Percentiles rank a stretch among this genome's conserved stretches.
Evolutionary conservation across 805 yeast genomes (phyloP).

Genomic region (Lachancea lanzarotensis): DNA sequence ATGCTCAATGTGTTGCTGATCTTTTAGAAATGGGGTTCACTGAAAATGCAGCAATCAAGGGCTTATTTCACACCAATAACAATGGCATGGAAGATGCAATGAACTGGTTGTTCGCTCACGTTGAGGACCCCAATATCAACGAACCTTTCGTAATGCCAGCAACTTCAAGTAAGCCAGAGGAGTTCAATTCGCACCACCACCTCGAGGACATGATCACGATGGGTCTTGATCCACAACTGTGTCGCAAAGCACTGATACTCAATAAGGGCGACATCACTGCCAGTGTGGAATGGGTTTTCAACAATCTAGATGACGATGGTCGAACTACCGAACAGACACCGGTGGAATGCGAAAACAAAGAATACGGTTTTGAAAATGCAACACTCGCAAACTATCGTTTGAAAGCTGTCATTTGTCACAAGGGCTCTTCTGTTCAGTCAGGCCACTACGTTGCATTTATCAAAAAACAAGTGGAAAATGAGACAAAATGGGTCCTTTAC

Average conservation of each 20-base stretch:
- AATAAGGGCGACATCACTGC: constrained; percentile 58
- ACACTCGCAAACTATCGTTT: constrained; percentile 31
- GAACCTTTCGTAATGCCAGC: constrained; percentile 42
- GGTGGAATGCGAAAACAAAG: constrained; percentile 8
- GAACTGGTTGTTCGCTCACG: constrained; percentile 85
- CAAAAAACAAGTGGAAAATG: constrained; percentile 36
- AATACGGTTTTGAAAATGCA: constrained; percentile 15
- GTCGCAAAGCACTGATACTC: constrained; percentile 64
- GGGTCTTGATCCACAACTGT: constrained; percentile 69
- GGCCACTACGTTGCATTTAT: constrained; percentile 88
- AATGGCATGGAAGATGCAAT: constrained; percentile 59
- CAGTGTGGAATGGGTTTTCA: constrained; percentile 89
- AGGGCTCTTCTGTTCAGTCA: constrained; percentile 82
- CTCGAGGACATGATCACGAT: constrained; percentile 38
- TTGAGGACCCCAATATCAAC: constrained; percentile 80
- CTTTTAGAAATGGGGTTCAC: constrained; percentile 87
- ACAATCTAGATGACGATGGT: constrained; percentile 63
- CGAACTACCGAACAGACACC: constrained; percentile 42
- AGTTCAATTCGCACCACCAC: constrained; percentile 23
- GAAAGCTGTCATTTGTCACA: constrained; percentile 73
- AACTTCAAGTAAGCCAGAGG: constrained; percentile 1
- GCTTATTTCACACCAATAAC: constrained; percentile 69
- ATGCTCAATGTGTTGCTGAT: constrained; percentile 46
- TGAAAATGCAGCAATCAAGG: constrained; percentile 55
- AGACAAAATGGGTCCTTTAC: constrained; percentile 62